Conservation (phyloP, 352 stramenopile species). For the Globisporangium rhizosaccharum region DNA sequence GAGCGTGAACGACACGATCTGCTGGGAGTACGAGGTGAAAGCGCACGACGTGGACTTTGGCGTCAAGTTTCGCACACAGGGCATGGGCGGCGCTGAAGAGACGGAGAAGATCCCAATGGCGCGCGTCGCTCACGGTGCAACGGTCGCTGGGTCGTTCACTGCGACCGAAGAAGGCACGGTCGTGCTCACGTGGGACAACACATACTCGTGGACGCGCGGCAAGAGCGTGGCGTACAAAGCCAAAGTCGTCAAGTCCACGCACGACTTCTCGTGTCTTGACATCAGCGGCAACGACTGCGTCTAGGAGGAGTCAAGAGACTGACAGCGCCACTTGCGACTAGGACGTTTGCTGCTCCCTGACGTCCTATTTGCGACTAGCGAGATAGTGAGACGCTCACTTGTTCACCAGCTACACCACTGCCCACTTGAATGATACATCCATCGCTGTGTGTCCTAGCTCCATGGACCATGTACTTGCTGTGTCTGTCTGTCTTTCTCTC, state of each 20-base stretch:
- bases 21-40: slow-evolving; percentile 72
- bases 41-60: slow-evolving; percentile 57
- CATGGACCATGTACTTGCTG: no score
- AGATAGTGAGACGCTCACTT: no score
- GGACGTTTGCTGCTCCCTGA: neutral
- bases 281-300: slow-evolving; percentile 73
- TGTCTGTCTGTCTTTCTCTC: neutral
- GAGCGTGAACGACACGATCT: slow-evolving; percentile 62
- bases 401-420: no score
- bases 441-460: no score
- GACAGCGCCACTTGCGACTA: neutral
- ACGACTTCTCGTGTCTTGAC: slow-evolving; percentile 71
- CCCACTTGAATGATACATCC: no score
- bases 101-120: slow-evolving; percentile 42
- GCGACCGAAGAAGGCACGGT: slow-evolving; percentile 57
- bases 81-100: slow-evolving; percentile 56
- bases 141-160: slow-evolving; percentile 52
- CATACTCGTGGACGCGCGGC: slow-evolving; percentile 58
- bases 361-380: no score
- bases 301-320: slow-evolving; percentile 11
- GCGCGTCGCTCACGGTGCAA: slow-evolving; percentile 29
- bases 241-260: slow-evolving; percentile 69
- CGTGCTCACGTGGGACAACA: slow-evolving; percentile 72
- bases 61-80: slow-evolving; percentile 71
- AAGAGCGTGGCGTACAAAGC: slow-evolving; percentile 76